Evolutionary conservation across 2,329 filamentous ascomycete genomes (phyloP).

Genomic region (Hymenoscyphus albidus): DNA sequence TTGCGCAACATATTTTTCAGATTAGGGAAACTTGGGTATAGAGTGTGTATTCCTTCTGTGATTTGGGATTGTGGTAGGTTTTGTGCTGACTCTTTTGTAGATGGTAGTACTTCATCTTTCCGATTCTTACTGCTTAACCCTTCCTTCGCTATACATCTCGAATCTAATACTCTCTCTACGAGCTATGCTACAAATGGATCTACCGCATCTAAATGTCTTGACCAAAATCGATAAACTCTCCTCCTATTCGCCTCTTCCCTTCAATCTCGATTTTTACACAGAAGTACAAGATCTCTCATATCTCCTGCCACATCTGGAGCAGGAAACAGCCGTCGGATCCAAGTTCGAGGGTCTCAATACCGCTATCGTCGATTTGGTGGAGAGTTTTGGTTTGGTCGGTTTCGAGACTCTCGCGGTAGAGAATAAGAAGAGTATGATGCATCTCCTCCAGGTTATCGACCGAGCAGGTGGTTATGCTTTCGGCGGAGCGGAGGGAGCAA

Average conservation of each 20-base stretch:
- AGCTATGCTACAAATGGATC: constrained; percentile 97
- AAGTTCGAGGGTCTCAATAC: constrained; percentile 85
- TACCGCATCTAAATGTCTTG: constrained; percentile 91
- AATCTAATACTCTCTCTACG: constrained; percentile 88
- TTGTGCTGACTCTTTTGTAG: constrained; percentile 46
- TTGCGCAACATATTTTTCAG: constrained; percentile 87
- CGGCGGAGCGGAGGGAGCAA: constrained; percentile 82
- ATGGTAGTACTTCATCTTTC: constrained; percentile 90
- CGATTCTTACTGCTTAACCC: constrained; percentile 88
- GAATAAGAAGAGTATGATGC: constrained; percentile 96
- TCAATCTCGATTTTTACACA: constrained; percentile 96
- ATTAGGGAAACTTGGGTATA: constrained; percentile 85
- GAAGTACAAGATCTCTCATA: constrained; percentile 92
- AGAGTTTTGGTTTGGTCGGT: constrained; percentile 82
- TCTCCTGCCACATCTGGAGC: constrained; percentile 73
- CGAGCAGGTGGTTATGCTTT: constrained; percentile 91
- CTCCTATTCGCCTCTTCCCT: constrained; percentile 79
- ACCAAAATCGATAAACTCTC: constrained; percentile 96
- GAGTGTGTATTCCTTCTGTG: constrained; percentile 57
- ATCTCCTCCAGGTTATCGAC: constrained; percentile 82
- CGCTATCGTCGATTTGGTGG: constrained; percentile 80
- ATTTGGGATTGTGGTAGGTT: not conserved
- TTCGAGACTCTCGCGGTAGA: constrained; percentile 95
- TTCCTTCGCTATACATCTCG: constrained; percentile 92
- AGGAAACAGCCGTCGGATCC: constrained; percentile 68